Base-by-base conservation (phyloP, 306 rosid genomes). In the Cucumis melo region DNA sequence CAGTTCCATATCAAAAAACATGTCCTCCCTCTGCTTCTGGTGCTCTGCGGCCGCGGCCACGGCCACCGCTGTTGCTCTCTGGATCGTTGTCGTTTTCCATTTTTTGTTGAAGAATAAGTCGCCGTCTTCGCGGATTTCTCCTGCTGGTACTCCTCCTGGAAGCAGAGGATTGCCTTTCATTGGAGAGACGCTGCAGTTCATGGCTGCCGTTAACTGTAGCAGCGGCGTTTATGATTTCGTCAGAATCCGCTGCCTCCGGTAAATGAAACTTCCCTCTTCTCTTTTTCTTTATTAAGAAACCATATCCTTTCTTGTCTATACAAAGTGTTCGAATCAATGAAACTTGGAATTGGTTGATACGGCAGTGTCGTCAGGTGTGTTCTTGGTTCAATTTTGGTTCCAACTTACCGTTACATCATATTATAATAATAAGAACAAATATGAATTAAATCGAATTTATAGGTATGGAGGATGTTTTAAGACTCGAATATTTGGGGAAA, bases 131-230 rank as follows among this genome's bases (percentile, higher is more conserved):
- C 6, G 46, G 23, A 63, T 5, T 17, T 75, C 83, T 20, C 23
- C 10, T 41, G 62, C 23, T 58, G 77, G 5, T 32, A 32, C 78
- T 86, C 94, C 91, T 78, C 97, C 89, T 0, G 97, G 98, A 53
- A 87, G 81, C 63, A 32, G 29, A 65, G 98, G 94, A 21, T 74
- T 90, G 2, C 94, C 96, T 1, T 84, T 94, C 32, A 59, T 86
- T 3, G 97, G 97, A 73, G 98, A 94, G 83, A 94, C 97, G 15
- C 77, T 90, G 10, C 88, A 94, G 39, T 94, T 94, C 89, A 89
- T 94, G 96, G 92, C 98, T 8, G 92, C 98, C 82, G 83, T 85
- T 17, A 87, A 87, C 16, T 82, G 91, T 79, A 70, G 76, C 63
- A 84, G 84, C 48, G 98, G 97, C 16, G 85, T 94, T 42, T 87